Evolutionary conservation across 1,139 yeast species (phyloP).

Genomic region (Candida albicans): DNA sequence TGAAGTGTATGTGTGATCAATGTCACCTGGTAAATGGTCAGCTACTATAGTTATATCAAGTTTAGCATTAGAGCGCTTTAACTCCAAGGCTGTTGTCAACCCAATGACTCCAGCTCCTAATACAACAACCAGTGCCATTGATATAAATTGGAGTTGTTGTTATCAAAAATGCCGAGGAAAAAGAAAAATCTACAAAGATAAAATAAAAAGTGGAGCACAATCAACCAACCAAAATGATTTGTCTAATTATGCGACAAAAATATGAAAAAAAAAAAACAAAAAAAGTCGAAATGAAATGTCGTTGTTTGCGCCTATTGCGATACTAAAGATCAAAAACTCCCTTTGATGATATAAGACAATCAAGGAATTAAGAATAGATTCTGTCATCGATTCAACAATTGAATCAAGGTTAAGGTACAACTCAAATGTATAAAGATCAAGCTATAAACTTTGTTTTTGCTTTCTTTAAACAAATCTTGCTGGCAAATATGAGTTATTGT

Average conservation of each 20-base stretch:
- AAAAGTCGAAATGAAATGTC: background rate
- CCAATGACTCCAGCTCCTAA: constrained; percentile 47
- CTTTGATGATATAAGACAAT: too few species aligned
- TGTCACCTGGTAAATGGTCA: constrained; percentile 41
- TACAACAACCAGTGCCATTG: constrained; percentile 23
- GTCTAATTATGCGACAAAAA: constrained; percentile 51
- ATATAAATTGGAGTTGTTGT: background rate
- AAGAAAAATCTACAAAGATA: background rate
- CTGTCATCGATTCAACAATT: too few species aligned
- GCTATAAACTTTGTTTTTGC: too few species aligned
- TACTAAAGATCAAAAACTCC: too few species aligned
- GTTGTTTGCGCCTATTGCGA: too few species aligned
- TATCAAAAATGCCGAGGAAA: background rate
- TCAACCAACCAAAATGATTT: constrained; percentile 43
- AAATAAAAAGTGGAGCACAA: constrained; percentile 16
- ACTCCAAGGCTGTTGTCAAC: constrained; percentile 37
- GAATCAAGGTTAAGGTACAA: too few species aligned
- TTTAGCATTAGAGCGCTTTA: constrained; percentile 22
- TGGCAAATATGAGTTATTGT: too few species aligned
- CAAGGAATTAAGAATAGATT: too few species aligned
- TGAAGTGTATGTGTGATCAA: constrained; percentile 35
- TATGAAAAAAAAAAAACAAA: constrained; percentile 19
- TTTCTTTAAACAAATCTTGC: too few species aligned
- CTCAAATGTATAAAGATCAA: too few species aligned
- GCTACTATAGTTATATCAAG: constrained; percentile 32